Base-by-base conservation (phyloP, 306 rosid genomes). In the Quercus aquifolioides region DNA sequence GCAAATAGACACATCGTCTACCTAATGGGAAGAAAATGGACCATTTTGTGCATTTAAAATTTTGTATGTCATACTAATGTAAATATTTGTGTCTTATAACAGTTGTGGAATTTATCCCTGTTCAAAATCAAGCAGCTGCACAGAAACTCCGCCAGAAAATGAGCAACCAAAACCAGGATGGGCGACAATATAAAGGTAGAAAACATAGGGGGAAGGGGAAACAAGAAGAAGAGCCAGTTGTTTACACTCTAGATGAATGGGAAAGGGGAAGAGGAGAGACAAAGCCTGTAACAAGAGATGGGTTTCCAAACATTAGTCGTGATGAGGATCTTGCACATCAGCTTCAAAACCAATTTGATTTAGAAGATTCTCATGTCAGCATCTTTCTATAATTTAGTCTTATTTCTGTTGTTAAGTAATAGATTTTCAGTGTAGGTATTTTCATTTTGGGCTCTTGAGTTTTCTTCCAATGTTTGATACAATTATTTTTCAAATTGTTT, bases 101-200 rank as follows among this genome's bases (percentile, higher is more conserved):
- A 95, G 99, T 81, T 46, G 93, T 86, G 72, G 99, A 95, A 83
- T 86, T 78, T 75, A 88, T 83, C 79, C 97, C 98, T 28, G 84
- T 95, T 59, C 97, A 92, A 85, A 95, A 95, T 79, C 98, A 95
- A 86, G 97, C 97, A 35, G 96, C 99, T 63, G 84, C 99, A 30
- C 99, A 95, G 79, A 95, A 95, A 38, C 88, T 92, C 68, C 99
- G 89, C 74, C 91, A 91, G 85, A 95, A 87, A 84, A 77, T 89
- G 88, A 89, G 85, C 72, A 80, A 86, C 51, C 95, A 83, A 26
- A 84, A 84, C 80, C 84, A 55, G 80, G 83, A 78, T 69, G 77
- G 55, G 68, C 74, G 88, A 35, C 80, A 78, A 72, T 74, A 51
- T 20, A 90, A 35, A 78, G 87, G 94, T 68, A 21, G 91, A 75